Percentiles rank a stretch among this genome's conserved stretches.
These are phyloP conservation scores for Gynandropsis gynandra DNA, from an alignment of 345 rosid species.

Conservation along the genomic window DNA sequence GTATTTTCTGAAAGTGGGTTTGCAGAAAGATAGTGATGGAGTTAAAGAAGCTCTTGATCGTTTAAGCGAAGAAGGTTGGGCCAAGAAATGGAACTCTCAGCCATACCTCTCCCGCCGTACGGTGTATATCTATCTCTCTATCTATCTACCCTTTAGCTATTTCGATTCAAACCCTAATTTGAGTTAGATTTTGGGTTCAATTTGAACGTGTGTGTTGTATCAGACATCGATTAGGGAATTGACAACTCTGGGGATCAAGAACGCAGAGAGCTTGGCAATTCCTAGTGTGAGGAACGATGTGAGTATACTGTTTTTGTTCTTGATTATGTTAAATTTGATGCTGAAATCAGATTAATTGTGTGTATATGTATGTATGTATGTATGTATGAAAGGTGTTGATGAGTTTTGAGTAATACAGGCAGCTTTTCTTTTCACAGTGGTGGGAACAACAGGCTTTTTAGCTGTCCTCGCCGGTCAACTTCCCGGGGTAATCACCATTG, in stretches of 20 bases:
- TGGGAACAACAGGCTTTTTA: constrained; percentile 72
- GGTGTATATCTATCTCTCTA: constrained; percentile 45
- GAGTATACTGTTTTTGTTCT: constrained; percentile 23
- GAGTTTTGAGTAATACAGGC: constrained; percentile 62
- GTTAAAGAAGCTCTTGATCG: constrained; percentile 75
- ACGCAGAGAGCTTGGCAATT: constrained; percentile 86
- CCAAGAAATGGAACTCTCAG: constrained; percentile 91
- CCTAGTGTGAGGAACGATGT: constrained; percentile 95
- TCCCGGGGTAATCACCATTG: constrained; percentile 65
- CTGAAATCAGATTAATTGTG: too few species aligned
- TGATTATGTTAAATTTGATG: too few species aligned
- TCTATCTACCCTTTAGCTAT: too few species aligned
- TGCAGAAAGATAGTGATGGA: constrained; percentile 76
- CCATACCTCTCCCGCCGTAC: constrained; percentile 91
- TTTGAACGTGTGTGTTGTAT: neutral
- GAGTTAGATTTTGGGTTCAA: neutral
- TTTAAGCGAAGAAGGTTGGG: constrained; percentile 72
- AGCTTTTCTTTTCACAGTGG: constrained; percentile 87
- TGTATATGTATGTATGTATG: too few species aligned
- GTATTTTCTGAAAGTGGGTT: neutral
- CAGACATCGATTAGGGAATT: constrained; percentile 87
- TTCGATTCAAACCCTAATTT: too few species aligned
- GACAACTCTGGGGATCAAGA: constrained; percentile 69
- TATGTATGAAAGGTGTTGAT: too few species aligned
- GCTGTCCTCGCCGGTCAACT: constrained; percentile 87